These are phyloP conservation scores for Dictyophora rubrovolvata DNA, from an alignment of 768 basidiomycete genomes.

Conservation along the genomic window DNA sequence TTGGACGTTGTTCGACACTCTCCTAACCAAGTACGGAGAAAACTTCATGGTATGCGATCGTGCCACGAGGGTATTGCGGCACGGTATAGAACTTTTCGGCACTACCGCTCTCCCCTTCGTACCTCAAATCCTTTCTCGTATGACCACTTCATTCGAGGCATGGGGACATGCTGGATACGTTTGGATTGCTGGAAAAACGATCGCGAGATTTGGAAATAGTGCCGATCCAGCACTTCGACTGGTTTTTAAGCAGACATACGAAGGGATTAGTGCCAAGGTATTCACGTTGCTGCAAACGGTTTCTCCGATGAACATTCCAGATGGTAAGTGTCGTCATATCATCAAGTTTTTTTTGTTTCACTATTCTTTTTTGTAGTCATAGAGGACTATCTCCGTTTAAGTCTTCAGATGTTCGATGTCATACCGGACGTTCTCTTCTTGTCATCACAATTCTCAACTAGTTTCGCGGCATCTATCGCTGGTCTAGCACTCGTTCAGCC, in stretches of 20 bases:
- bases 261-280: constrained; percentile 64
- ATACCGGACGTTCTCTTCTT: constrained; percentile 72
- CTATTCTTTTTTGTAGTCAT: constrained; percentile 49
- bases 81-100: constrained; percentile 77
- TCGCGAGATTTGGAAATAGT: constrained; percentile 66
- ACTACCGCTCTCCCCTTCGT: constrained; percentile 53
- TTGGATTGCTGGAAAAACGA: constrained; percentile 87
- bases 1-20: constrained; percentile 74
- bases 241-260: constrained; percentile 57
- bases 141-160: constrained; percentile 68
- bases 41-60: constrained; percentile 74
- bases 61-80: constrained; percentile 71
- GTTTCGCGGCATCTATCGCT: constrained; percentile 66
- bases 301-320: constrained; percentile 66
- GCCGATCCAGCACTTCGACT: constrained; percentile 43
- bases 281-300: constrained; percentile 58
- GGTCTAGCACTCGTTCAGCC: constrained; percentile 75
- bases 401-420: constrained; percentile 55
- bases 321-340: constrained; percentile 49
- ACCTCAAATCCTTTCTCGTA: constrained; percentile 59
- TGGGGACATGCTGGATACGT: constrained; percentile 81
- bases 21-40: constrained; percentile 69
- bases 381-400: constrained; percentile 86
- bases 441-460: constrained; percentile 65
- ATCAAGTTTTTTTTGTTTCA: neutral